Evolutionary conservation across 176 grass and related monocot species (phyloP), one percentile per base, ranked within the genome.

Genomic region (Ensete glaucum): DNA sequence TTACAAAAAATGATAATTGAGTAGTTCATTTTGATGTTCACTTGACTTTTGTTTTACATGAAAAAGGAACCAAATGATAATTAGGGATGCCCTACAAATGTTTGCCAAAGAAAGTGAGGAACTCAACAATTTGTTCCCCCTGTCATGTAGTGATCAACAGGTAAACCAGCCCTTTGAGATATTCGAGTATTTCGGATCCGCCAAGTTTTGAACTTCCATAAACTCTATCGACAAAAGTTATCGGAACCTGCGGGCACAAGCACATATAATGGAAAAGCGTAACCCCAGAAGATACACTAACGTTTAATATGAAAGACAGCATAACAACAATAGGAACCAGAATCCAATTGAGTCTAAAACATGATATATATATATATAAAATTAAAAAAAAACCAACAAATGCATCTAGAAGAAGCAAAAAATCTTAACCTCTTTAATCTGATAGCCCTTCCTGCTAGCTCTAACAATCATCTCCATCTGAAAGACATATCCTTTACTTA

Each of bases 391-490:
- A 10, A 22, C 51, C 8, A 62, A 66, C 9, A 2, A 17, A 48
- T 11, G 53, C 65, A 69, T 50, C 62, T 7, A 57, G 16, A 51
- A 73, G 21, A 53, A 70, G 54, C 11, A 6, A 21, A 52, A 6
- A n/a, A 53, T 9, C 23, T 53, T 43, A 5, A 73, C 95, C 90
- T 99, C 95, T 84, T 94, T 91, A 23, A 99, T 87, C 51, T 59
- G 84, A 87, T 89, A 99, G 10, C 85, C 81, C 79, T 94, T 99
- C 66, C 95, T 94, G 13, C 88, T 94, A 64, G 95, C 95, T 79
- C 95, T 99, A 52, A 99, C 90, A 79, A 99, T 94, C 91, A 99
- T 99, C 65, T 94, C 95, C 95, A 99, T 99, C 77, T 99, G 95
- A 77, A 99, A 99, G 13, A 99, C 95, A 16, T 99, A 94, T 5